Evolutionary conservation across 2,329 filamentous ascomycete species (phyloP), one percentile per base, ranked within the genome.

Genomic region (Xylariomycetidae sp.): DNA sequence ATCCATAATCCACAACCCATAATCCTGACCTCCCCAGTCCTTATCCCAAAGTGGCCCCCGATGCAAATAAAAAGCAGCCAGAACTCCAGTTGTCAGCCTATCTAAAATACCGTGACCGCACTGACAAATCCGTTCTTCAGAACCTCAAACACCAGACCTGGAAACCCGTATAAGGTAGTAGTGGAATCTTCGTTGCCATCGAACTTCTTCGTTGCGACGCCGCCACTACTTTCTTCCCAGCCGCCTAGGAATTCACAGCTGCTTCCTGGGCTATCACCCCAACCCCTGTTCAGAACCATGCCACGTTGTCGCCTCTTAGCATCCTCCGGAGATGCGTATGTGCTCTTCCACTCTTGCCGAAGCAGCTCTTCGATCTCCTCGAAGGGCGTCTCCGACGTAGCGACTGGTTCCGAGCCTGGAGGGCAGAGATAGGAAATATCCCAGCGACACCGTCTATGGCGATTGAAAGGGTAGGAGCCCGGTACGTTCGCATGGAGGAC

Each of bases 391-490:
- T 97, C 92, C 1, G 88, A 94, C 41, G 74, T 78, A 31, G 86
- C 62, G 13, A 62, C 46, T 6, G 67, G 59, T 9, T 61, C 61
- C 9, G 66, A 55, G 8, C 61, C 56, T 4, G 66, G 56, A 8
- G 75, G 62, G 10, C 57, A 49, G 4, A 81, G 61, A 45, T 82
- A 82, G 27, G 64, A 59, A 32, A 95, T 80, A 32, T 81, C 79
- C 92, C 92, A 98, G 25, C 89, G 79, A 49, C 86, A 88, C 41
- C 92, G 79, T 13, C 90, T 81, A 58, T 97, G 88, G 4, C 92
- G 79, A 61, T 98, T 97, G 65, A 98, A 98, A 9, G 90, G 86
- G 57, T 96, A 97, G 2, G 88, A 95, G 0, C 92, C 92, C 1
- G 92, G 92, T 3, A 97, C 80, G 51, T 98, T 98, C 27, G 85